A percentile compares a stretch with the other conserved stretches of the same genome.
phyloP scores from a whole-genome alignment of 2,329 filamentous ascomycete species.

The Phialophora expanda region DNA sequence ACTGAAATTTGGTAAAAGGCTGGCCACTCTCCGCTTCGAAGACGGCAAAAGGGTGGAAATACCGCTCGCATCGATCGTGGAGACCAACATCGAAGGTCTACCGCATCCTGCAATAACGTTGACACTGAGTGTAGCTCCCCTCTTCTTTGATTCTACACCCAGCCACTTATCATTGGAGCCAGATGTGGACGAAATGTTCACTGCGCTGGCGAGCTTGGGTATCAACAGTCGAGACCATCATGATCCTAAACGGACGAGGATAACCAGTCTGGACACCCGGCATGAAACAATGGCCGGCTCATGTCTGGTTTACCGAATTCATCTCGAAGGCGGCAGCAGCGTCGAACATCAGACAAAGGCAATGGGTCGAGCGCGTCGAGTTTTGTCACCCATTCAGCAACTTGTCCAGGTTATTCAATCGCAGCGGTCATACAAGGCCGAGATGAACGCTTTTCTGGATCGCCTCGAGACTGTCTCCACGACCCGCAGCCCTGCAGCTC shows the following conservation, averaged over 20 bases:
- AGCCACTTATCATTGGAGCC: too few relatives aligned
- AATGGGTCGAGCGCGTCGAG: conserved; percentile 42
- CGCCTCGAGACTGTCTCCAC: conserved; percentile 41
- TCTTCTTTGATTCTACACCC: conserved; percentile 43
- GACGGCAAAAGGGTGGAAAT: not conserved
- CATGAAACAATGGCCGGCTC: conserved; percentile 51
- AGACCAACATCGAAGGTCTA: conserved; percentile 51
- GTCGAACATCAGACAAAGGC: conserved; percentile 41
- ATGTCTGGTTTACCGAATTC: conserved; percentile 59
- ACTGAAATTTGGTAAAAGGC: not conserved
- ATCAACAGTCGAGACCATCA: not conserved
- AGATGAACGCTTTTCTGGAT: conserved; percentile 39
- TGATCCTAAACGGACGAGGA: not conserved
- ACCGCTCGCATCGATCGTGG: conserved; percentile 45
- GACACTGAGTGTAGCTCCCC: conserved; percentile 59
- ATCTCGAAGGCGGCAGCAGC: conserved; percentile 39
- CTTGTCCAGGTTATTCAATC: conserved; percentile 27
- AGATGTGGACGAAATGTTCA: not conserved
- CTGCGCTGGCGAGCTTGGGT: not conserved
- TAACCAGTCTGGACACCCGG: conserved; percentile 45
- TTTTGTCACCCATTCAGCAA: conserved; percentile 43
- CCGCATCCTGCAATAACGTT: conserved; percentile 53
- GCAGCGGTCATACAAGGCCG: conserved; percentile 24
- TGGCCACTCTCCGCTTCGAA: not conserved
- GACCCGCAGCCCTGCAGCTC: conserved; percentile 21